Evolutionary conservation across 148 eudicot genomes (phyloP), one percentile per base, ranked within the genome.

Genomic region (Rhododendron ferrugineum): DNA sequence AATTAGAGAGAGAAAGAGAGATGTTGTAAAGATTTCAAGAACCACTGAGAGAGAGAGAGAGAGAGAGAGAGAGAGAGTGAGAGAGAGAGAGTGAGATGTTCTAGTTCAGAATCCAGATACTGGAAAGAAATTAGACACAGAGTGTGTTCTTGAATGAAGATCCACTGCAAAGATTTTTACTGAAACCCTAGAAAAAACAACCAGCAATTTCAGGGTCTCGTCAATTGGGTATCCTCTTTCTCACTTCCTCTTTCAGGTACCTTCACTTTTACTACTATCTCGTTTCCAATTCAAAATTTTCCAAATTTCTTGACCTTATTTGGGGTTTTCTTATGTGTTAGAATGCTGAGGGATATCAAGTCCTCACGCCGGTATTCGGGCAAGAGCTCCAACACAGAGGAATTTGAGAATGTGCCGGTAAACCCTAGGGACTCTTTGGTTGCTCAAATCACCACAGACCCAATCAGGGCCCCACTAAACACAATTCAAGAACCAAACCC

Each of bases 281-380:
- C 58, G 37, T n/a, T 64, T 13, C 44, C 13, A 30, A 11, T 62
- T 34, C 37, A n/a, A 54, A 22, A 18, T 47, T 15, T 40, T 9
- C 4, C 13, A 13, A 11, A 80, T 16, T 66, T 66, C 73, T 66
- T 66, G 73, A 66, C 3, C 72, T 66, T 26, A 66, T 26, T 66
- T 66, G 13, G 70, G 36, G 36, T 34, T 80, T 26, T 23, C 32
- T 42, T 44, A 1, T 78, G 4, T 16, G 36, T 66, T 79, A 94
- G 97, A 90, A 95, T 95, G 98, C 28, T 90, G 87, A 87, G 95
- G 87, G 95, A 92, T 54, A 92, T 85, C 79, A 94, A 89, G 79
- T 87, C 88, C 80, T 82, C 84, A 85, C 91, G 95, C 13, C 93
- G 91, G 26, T 92, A 89, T 82, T 83, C 90, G 16, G 89, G 88